phyloP scores from a whole-genome alignment of 1,284 basidiomycete genomes.

The Heterobasidion occidentale region DNA sequence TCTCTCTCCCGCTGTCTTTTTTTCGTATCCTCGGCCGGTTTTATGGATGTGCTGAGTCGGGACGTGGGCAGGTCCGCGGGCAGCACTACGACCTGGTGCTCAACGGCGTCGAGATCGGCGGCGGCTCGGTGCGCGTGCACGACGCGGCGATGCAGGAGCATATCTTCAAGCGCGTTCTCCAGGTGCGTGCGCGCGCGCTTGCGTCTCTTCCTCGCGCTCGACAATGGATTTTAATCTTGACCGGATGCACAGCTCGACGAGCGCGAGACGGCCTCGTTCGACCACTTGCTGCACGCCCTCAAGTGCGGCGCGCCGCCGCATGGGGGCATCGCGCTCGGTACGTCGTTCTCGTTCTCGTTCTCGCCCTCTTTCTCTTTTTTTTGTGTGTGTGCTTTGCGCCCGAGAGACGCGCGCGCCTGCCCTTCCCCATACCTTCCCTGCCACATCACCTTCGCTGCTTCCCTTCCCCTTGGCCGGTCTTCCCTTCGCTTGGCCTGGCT shows the following conservation, averaged over 20 bases:
- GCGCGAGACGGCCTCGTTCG: constrained; percentile 69
- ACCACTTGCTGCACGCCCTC: constrained; percentile 81
- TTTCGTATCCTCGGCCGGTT: too few relatives aligned
- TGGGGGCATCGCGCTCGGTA: constrained; percentile 90
- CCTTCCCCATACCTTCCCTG: too few relatives aligned
- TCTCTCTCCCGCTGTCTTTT: background rate
- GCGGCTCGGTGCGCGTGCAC: constrained; percentile 90
- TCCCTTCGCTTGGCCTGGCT: too few relatives aligned
- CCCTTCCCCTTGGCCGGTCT: too few relatives aligned
- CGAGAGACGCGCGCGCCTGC: too few relatives aligned
- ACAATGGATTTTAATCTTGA: background rate
- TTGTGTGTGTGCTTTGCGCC: background rate
- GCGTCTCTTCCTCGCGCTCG: background rate
- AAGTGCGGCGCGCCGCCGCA: constrained; percentile 90
- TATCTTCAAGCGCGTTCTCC: constrained; percentile 72
- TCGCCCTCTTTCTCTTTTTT: background rate
- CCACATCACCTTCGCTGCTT: too few relatives aligned
- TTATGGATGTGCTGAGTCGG: background rate
- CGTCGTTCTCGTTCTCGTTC: constrained; percentile 12
- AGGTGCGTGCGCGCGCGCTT: constrained; percentile 38
- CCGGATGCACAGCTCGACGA: constrained; percentile 49
- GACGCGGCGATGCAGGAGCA: constrained; percentile 80
- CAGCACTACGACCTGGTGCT: constrained; percentile 98
- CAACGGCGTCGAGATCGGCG: constrained; percentile 91
- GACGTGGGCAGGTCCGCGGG: constrained; percentile 86